phyloP scores from a whole-genome alignment of 2,329 filamentous ascomycete genomes.

The Phaeoacremonium minimum region DNA sequence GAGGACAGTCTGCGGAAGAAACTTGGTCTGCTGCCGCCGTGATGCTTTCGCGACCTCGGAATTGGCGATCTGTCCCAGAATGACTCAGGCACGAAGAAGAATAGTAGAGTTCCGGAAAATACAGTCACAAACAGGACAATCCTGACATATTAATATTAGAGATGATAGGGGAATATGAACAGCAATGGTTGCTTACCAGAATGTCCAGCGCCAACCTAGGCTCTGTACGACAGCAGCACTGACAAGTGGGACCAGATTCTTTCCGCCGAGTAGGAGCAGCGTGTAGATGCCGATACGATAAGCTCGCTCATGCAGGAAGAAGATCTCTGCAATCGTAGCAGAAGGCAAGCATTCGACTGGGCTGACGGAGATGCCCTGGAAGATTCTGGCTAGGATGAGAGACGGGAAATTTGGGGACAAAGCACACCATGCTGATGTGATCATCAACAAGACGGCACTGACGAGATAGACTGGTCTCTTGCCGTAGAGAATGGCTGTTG shows the following conservation, averaged over 20 bases:
- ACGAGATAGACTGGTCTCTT: conserved; percentile 87
- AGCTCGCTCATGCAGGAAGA: conserved; percentile 89
- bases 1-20: conserved; percentile 46
- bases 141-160: conserved; percentile 37
- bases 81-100: conserved; percentile 89
- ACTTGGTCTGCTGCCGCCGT: conserved; percentile 22
- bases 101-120: conserved; percentile 66
- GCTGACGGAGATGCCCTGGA: conserved; percentile 84
- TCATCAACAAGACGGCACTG: conserved; percentile 72
- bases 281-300: conserved; percentile 94
- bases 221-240: conserved; percentile 79
- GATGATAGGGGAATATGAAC: too few relatives aligned
- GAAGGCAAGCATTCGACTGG: conserved; percentile 90
- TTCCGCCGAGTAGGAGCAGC: conserved; percentile 79
- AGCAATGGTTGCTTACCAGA: conserved; percentile 55
- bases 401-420: conserved; percentile 77
- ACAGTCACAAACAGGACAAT: conserved; percentile 78
- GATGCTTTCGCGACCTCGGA: conserved; percentile 25
- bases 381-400: conserved; percentile 74
- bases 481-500: conserved; percentile 85
- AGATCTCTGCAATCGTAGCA: conserved; percentile 93
- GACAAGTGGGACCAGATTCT: conserved; percentile 83
- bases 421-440: conserved; percentile 79
- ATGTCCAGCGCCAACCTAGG: conserved; percentile 84
- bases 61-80: conserved; percentile 86